Percentiles rank a stretch among this genome's conserved stretches.
phyloP scores from a whole-genome alignment of 1,284 basidiomycete species.

The Pyrrhoderma noxium region DNA sequence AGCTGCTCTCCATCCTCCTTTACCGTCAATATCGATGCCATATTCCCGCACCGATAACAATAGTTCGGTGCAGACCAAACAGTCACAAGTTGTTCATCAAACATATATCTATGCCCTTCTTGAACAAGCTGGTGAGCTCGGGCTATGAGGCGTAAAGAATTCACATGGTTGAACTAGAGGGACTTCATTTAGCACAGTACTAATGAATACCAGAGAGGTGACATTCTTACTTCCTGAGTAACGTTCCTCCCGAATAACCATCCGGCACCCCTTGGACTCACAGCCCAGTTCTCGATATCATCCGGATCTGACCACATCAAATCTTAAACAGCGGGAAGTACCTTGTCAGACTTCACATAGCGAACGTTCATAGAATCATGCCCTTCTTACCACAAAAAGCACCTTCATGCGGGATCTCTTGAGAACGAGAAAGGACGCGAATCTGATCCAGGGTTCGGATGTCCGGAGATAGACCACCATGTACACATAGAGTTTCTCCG shows the following conservation, averaged over 20 bases:
- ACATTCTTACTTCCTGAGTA: slow-evolving; percentile 64
- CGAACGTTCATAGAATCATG: neutral
- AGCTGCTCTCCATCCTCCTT: slow-evolving; percentile 54
- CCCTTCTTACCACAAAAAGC: slow-evolving; percentile 78
- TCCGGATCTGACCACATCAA: slow-evolving; percentile 99
- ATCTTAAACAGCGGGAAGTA: slow-evolving; percentile 41
- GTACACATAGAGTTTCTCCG: slow-evolving; percentile 84
- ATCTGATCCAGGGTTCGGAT: slow-evolving; percentile 91
- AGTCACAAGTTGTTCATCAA: slow-evolving; percentile 88
- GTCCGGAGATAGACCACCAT: slow-evolving; percentile 89
- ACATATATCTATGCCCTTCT: slow-evolving; percentile 98
- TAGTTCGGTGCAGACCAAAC: slow-evolving; percentile 99
- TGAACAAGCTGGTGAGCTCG: slow-evolving; percentile 94
- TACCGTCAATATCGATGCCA: slow-evolving; percentile 71
- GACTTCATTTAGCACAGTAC: neutral
- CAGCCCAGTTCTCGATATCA: slow-evolving; percentile 92
- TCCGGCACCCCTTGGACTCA: slow-evolving; percentile 89
- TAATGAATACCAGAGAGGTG: slow-evolving; percentile 1
- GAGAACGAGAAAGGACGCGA: slow-evolving; percentile 82
- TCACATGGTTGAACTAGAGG: slow-evolving; percentile 85
- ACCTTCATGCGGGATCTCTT: slow-evolving; percentile 97
- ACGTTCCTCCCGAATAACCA: slow-evolving; percentile 92
- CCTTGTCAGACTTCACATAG: neutral
- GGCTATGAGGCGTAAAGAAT: slow-evolving; percentile 77
- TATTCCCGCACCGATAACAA: slow-evolving; percentile 80